These are phyloP conservation scores for Amanita polypyramis DNA, from an alignment of 768 basidiomycete species.

Conservation along the genomic window DNA sequence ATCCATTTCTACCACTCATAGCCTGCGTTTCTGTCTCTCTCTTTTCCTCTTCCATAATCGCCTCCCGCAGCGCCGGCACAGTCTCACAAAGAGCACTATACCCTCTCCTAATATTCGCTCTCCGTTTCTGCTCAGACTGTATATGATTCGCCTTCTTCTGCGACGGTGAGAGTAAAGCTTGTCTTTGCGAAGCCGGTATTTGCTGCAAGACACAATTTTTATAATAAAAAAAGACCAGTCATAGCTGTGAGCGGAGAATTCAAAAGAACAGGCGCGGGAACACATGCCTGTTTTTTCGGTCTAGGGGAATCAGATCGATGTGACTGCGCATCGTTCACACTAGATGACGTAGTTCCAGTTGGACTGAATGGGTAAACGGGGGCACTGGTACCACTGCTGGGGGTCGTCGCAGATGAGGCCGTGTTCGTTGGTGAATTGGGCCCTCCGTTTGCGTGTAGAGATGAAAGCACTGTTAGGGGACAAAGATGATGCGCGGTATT, in stretches of 20 bases:
- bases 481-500: not conserved
- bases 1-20: conserved; percentile 23
- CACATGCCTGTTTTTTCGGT: conserved; percentile 4
- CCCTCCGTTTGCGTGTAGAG: not conserved
- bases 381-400: conserved; percentile 8
- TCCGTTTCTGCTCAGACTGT: conserved; percentile 87
- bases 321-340: not conserved
- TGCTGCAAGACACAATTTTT: not conserved
- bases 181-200: conserved; percentile 18
- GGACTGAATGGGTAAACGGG: conserved; percentile 2
- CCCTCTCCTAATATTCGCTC: conserved; percentile 81
- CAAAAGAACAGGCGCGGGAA: conserved; percentile 1
- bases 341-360: not conserved
- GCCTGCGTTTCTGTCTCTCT: conserved; percentile 19
- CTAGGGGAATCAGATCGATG: not conserved
- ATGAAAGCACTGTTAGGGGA: not conserved
- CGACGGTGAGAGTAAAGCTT: conserved; percentile 58
- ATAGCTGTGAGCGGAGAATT: not conserved
- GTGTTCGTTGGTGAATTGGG: conserved; percentile 5
- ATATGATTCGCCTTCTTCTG: conserved; percentile 95
- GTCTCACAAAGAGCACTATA: conserved; percentile 83
- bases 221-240: not conserved
- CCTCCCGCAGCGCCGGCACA: conserved; percentile 74
- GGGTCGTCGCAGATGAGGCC: conserved; percentile 11
- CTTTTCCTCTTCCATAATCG: conserved; percentile 69